A percentile compares a stretch with the other conserved stretches of the same genome.
phyloP scores from a whole-genome alignment of 345 rosid species.

The Fremontodendron californicum region DNA sequence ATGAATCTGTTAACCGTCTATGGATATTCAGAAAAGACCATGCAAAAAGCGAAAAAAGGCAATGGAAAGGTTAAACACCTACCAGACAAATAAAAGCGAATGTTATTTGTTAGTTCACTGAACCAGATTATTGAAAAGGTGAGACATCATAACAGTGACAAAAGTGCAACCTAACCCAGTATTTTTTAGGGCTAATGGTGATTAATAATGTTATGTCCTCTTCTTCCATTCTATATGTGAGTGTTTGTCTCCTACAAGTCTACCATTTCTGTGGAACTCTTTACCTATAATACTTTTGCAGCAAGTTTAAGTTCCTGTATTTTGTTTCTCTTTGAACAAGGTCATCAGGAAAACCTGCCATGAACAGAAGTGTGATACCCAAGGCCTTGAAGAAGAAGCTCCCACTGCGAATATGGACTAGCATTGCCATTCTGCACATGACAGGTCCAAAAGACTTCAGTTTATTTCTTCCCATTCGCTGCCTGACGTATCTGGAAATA shows the following conservation, averaged over 20 bases:
- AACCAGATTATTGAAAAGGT: background rate
- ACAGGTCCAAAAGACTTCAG: conserved; percentile 57
- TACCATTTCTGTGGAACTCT: background rate
- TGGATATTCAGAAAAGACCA: too few relatives aligned
- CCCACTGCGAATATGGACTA: conserved; percentile 43
- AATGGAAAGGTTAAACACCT: background rate
- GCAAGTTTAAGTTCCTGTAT: conserved; percentile 40
- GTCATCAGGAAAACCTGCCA: conserved; percentile 59
- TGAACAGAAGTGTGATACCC: conserved; percentile 55
- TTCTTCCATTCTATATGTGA: background rate
- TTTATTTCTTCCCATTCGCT: conserved; percentile 62
- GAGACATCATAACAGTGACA: background rate
- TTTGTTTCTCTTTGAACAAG: conserved; percentile 51
- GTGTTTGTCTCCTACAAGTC: background rate
- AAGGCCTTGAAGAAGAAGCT: conserved; percentile 70
- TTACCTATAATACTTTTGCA: conserved; percentile 59
- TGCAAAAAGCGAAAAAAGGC: background rate
- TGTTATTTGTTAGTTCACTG: too few relatives aligned
- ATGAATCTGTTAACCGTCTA: background rate
- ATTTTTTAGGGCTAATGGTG: background rate
- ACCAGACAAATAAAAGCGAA: too few relatives aligned
- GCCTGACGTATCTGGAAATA: conserved; percentile 53
- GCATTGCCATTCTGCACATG: conserved; percentile 48
- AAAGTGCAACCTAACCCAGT: background rate
- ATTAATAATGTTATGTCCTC: background rate